Base-by-base conservation (phyloP, 2,329 filamentous ascomycete genomes). In the Microascus cirrosus region DNA sequence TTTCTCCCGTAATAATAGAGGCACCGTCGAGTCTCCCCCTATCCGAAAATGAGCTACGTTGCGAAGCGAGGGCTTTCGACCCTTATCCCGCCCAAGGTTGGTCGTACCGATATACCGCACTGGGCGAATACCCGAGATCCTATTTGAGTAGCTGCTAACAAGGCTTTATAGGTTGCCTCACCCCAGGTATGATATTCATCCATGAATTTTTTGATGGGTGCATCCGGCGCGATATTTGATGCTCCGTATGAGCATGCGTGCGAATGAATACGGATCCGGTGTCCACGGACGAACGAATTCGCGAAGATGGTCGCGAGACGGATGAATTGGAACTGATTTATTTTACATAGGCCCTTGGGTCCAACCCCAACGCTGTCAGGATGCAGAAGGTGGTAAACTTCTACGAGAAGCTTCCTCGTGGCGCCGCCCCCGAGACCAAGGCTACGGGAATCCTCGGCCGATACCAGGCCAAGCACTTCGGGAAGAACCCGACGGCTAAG, bases 311-410 rank as follows among this genome's bases (percentile, higher is more conserved):
- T 24, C n/a, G 20, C 22, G 20, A 10, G 22, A 10, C 45, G 3
- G n/a, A 34, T 28, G n/a, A 32, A n/a, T 35, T 57, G 42, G 36
- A 50, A 52, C 55, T 51, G 48, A 52, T 57, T n/a, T 20, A 10
- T 50, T 10, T 22, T 13, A 61, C 59, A 65, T 73, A 97, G 94
- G 92, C 89, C 68, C 91, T 99, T 72, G 93, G 94, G 70, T 88
- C 89, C 72, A 91, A 92, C 67, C 90, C 92, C 72, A 93, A 97
- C 85, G 94, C 94, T 71, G 84, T 91, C 71, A 90, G 93, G 74
- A 97, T 99, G 94, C 89, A 95, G 75, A 89, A 92, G 69, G 91
- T 99, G 67, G 93, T 97, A 75, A 90, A 83, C 79, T 97, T 99
- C 84, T 99, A 99, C 84, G 90, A 95, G 81, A 95, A 93, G 77